A percentile compares a stretch with the other conserved stretches of the same genome.
These are phyloP conservation scores for Orbilia blumenaviensis DNA, from an alignment of 2,329 filamentous ascomycete species.

Conservation along the genomic window DNA sequence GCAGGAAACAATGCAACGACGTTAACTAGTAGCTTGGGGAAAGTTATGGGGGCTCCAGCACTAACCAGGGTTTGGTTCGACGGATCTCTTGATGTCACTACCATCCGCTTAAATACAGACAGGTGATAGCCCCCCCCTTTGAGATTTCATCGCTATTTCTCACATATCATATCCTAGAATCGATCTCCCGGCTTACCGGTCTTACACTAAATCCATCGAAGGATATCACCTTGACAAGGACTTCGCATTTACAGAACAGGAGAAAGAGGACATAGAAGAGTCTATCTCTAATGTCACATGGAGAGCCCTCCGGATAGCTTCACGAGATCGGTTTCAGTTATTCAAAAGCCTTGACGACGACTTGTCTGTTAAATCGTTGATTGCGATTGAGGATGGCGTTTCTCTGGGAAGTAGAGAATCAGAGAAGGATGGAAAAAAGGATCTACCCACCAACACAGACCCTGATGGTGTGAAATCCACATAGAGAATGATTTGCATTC, in stretches of 20 bases:
- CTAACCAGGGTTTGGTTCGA: constrained; percentile 78
- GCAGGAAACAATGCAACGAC: constrained; percentile 76
- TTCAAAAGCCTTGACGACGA: constrained; percentile 87
- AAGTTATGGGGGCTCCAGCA: constrained; percentile 73
- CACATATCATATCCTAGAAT: constrained; percentile 65
- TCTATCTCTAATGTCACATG: constrained; percentile 82
- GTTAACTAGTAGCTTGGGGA: constrained; percentile 67
- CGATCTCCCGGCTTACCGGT: constrained; percentile 73
- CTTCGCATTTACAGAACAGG: constrained; percentile 74
- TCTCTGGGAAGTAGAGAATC: constrained; percentile 12
- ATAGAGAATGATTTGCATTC: not conserved
- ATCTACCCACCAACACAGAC: not conserved
- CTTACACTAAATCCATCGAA: constrained; percentile 77
- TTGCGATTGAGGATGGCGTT: constrained; percentile 22
- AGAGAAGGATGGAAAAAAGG: constrained; percentile 28
- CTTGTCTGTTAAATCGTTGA: constrained; percentile 39
- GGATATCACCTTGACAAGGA: constrained; percentile 86
- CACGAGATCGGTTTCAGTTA: constrained; percentile 74
- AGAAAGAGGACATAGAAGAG: constrained; percentile 67
- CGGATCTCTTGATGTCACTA: constrained; percentile 67
- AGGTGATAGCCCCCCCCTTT: constrained; percentile 61
- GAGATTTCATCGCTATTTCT: not conserved
- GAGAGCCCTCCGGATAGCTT: constrained; percentile 84
- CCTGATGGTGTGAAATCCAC: not conserved
- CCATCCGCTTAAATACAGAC: constrained; percentile 73